Evolutionary conservation across 2,329 filamentous ascomycete genomes (phyloP), one percentile per base, ranked within the genome.

Genomic region (Aspergillus luchuensis): DNA sequence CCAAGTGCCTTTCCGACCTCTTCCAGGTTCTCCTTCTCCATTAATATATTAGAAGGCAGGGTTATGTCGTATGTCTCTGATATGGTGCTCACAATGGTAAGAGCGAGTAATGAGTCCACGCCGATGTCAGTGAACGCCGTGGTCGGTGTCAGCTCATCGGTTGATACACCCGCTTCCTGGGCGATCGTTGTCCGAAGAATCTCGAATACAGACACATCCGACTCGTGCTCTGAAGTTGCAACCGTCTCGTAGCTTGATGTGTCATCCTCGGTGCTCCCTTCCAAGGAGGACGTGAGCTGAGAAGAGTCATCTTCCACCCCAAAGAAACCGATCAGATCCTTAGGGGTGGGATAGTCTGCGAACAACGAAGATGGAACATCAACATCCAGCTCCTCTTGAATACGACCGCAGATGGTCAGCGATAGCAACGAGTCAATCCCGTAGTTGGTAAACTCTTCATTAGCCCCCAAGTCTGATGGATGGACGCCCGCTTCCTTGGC

Each of bases 311-410:
- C 7, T 7, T 56, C 54, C 10, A 25, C 43, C 1, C 19, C 47
- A 11, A 56, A 56, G 28, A 56, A 56, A 3, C 39, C 28, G 3
- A 56, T 17, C 1, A 58, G 47, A 15, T 58, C 56, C 10, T 45
- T 43, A 1, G 48, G 36, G 23, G 83, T 85, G 7, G 83, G 76
- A 65, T 82, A 82, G 66, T 86, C 84, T 5, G 81, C 82, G 77
- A 86, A 85, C 25, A 85, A 74, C 17, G 81, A 80, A 13, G 82
- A 81, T 61, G 80, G 80, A 61, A 85, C 82, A 53, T 85, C 83
- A 66, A 85, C 76, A 59, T 85, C 82, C 5, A 85, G 69, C 62
- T 65, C 74, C 67, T 64, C 48, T 8, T 71, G 71, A 38, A 76
- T 66, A 21, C 66, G 69, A n/a, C 72, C 70, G 30, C 73, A 69